Percentiles rank a stretch among this genome's conserved stretches.
These are phyloP conservation scores for Kuraishia molischiana DNA, from an alignment of 805 yeast species.

Conservation along the genomic window DNA sequence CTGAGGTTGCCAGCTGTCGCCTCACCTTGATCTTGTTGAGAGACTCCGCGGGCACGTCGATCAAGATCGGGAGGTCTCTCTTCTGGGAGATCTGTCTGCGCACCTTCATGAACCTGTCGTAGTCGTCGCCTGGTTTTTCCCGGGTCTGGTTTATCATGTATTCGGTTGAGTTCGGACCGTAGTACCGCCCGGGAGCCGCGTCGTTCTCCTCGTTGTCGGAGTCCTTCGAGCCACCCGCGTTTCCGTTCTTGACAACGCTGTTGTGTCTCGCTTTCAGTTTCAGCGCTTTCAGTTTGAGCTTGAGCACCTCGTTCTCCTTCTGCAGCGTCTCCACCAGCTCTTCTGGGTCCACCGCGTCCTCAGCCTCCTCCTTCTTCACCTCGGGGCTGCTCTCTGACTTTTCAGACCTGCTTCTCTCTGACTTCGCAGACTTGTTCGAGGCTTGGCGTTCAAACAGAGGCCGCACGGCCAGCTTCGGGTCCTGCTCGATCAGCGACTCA, in stretches of 20 bases:
- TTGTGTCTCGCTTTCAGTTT: slow-evolving; percentile 1
- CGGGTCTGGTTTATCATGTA: slow-evolving; percentile 31
- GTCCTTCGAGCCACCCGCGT: slow-evolving; percentile 1
- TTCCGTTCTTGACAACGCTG: not conserved
- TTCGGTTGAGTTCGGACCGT: slow-evolving; percentile 40
- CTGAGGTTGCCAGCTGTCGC: slow-evolving; percentile 5
- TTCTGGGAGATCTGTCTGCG: slow-evolving; percentile 19
- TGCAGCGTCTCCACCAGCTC: not conserved
- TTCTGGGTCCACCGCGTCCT: not conserved
- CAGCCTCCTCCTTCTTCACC: not conserved
- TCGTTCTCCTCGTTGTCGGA: slow-evolving; percentile 6
- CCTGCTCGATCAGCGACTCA: slow-evolving; percentile 13
- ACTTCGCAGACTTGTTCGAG: not conserved
- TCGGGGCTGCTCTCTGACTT: not conserved
- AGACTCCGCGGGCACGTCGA: slow-evolving; percentile 2
- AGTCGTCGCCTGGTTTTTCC: slow-evolving; percentile 10
- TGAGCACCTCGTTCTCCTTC: slow-evolving; percentile 3
- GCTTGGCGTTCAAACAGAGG: not conserved
- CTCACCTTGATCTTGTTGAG: slow-evolving; percentile 4
- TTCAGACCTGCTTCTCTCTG: not conserved
- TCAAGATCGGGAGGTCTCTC: slow-evolving; percentile 15
- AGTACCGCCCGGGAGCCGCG: slow-evolving; percentile 24
- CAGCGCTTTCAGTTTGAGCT: slow-evolving; percentile 2
- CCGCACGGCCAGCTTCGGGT: not conserved
- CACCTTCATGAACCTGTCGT: slow-evolving; percentile 17